Conservation (phyloP, 108 stramenopile genomes). For the Nitzschia sp. region DNA sequence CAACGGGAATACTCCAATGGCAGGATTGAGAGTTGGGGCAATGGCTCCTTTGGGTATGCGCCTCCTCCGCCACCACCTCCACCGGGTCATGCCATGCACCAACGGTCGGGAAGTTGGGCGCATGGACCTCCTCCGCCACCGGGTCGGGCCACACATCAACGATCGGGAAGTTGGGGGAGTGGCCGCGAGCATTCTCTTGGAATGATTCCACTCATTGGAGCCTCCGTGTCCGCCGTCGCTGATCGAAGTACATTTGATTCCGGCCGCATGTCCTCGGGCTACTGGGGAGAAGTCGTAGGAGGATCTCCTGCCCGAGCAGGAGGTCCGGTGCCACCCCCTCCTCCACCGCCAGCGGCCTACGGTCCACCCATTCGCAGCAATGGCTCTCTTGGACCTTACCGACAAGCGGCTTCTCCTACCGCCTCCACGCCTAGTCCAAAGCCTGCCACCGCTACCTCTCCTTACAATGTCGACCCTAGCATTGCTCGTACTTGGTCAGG, state of each 20-base stretch:
- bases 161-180: conserved; percentile 32
- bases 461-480: conserved; percentile 38
- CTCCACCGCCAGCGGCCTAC: conserved; percentile 30
- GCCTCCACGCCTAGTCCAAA: conserved; percentile 29
- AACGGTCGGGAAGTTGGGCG: conserved; percentile 42
- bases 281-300: conserved; percentile 25
- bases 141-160: conserved; percentile 30
- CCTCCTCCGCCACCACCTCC: conserved; percentile 29
- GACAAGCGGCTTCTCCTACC: conserved; percentile 20
- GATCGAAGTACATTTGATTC: conserved; percentile 30
- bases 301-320: conserved; percentile 1
- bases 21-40: conserved; percentile 44
- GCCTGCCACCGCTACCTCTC: background rate
- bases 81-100: conserved; percentile 13
- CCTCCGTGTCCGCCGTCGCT: conserved; percentile 42
- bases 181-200: conserved; percentile 33
- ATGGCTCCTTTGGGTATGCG: background rate
- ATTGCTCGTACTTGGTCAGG: conserved; percentile 41
- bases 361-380: conserved; percentile 17
- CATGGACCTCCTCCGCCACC: conserved; percentile 17
- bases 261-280: conserved; percentile 27
- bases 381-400: conserved; percentile 25
- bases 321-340: conserved; percentile 20
- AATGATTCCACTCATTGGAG: conserved; percentile 56
- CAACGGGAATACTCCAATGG: conserved; percentile 28